A percentile compares a stretch with the other conserved stretches of the same genome.
Evolutionary conservation across 2,329 filamentous ascomycete species (phyloP).

Genomic region (Neospermospora avenae): DNA sequence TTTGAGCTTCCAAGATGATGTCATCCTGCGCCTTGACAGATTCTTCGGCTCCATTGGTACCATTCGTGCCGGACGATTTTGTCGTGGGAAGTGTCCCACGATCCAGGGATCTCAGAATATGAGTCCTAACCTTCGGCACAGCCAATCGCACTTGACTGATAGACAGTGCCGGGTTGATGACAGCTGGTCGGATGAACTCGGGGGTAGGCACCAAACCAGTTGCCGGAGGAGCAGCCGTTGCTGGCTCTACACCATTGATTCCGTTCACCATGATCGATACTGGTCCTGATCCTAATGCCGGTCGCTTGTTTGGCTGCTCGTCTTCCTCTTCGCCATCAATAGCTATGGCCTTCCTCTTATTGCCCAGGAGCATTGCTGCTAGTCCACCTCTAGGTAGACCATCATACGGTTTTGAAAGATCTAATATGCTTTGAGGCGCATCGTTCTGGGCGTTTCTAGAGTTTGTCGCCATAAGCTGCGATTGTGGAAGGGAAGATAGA

Average conservation of each 20-base stretch:
- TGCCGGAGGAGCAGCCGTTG: constrained; percentile 56
- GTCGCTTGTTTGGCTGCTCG: constrained; percentile 54
- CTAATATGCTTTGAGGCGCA: constrained; percentile 76
- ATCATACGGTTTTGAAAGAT: constrained; percentile 91
- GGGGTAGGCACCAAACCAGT: constrained; percentile 67
- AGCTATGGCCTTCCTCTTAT: constrained; percentile 79
- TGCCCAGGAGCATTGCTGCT: constrained; percentile 80
- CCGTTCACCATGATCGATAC: constrained; percentile 74
- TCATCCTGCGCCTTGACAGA: constrained; percentile 64
- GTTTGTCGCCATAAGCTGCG: constrained; percentile 77
- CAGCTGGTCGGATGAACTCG: constrained; percentile 82
- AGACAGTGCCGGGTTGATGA: constrained; percentile 76
- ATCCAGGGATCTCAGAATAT: constrained; percentile 81
- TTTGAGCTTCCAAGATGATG: constrained; percentile 82
- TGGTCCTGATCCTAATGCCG: constrained; percentile 60
- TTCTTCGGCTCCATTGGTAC: constrained; percentile 47
- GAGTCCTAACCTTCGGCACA: constrained; percentile 78
- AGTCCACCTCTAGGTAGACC: constrained; percentile 88
- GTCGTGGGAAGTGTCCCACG: constrained; percentile 48
- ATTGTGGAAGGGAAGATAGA: constrained; percentile 83
- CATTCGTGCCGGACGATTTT: constrained; percentile 32
- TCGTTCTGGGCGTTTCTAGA: constrained; percentile 65
- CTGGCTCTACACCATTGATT: constrained; percentile 73
- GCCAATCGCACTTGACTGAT: constrained; percentile 82
- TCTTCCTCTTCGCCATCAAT: constrained; percentile 73